A percentile compares a stretch with the other conserved stretches of the same genome.
Conservation (phyloP, 2,329 filamentous ascomycete species). For the Monilinia fructicola region DNA sequence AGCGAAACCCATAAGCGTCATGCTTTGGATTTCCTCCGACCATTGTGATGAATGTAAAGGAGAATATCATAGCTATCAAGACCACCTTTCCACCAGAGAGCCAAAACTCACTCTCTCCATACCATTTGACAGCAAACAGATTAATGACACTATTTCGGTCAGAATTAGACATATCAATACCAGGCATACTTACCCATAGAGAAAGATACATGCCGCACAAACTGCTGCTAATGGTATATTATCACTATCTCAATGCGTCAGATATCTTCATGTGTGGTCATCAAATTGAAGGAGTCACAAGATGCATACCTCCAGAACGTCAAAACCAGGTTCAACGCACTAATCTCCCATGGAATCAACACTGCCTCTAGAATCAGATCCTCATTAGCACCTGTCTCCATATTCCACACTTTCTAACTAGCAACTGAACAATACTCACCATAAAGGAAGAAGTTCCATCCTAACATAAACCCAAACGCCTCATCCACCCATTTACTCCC, state of each 20-base stretch:
- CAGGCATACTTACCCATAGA: constrained; percentile 49
- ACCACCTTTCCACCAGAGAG: constrained; percentile 45
- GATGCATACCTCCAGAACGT: constrained; percentile 45
- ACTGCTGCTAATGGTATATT: constrained; percentile 43
- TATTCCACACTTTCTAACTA: neutral
- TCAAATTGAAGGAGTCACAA: neutral
- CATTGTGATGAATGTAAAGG: constrained; percentile 72
- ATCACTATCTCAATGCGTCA: constrained; percentile 29
- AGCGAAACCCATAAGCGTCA: constrained; percentile 69
- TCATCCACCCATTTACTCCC: constrained; percentile 55
- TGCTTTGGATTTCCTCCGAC: constrained; percentile 71
- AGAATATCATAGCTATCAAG: constrained; percentile 49
- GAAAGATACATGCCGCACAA: constrained; percentile 42
- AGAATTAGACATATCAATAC: neutral
- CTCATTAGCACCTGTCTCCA: neutral
- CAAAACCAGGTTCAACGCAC: constrained; percentile 45
- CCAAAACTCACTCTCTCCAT: constrained; percentile 73
- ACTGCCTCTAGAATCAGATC: constrained; percentile 26
- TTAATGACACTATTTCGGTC: constrained; percentile 52
- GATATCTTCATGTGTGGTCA: neutral
- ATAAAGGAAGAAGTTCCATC: constrained; percentile 64
- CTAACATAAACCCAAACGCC: constrained; percentile 54
- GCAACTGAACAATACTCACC: constrained; percentile 33
- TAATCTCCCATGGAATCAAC: constrained; percentile 42
- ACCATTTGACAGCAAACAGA: constrained; percentile 63